These are phyloP conservation scores for Musa balbisiana DNA, from an alignment of 202 grass and related monocot species.

Conservation along the genomic window DNA sequence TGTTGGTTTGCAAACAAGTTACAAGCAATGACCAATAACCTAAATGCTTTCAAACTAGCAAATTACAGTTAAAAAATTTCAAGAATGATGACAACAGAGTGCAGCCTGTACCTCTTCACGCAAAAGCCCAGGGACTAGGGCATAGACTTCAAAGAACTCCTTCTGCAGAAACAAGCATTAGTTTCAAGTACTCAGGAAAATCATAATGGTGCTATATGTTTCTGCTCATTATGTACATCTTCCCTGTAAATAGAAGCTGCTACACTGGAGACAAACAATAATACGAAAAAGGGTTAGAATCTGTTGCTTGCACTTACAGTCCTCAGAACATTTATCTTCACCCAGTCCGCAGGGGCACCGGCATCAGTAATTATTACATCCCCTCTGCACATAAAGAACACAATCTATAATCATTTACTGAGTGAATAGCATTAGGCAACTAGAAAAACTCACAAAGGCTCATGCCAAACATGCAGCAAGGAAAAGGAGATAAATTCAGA, in stretches of 20 bases:
- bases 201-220: neutral
- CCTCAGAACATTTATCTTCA: conserved; percentile 89
- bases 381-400: conserved; percentile 29
- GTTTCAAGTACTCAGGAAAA: neutral
- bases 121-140: conserved; percentile 93
- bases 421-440: neutral
- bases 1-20: too few relatives aligned
- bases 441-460: too few relatives aligned
- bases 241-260: neutral
- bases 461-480: too few relatives aligned
- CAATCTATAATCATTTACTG: neutral
- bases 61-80: neutral
- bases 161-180: conserved; percentile 53
- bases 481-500: too few relatives aligned
- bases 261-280: conserved; percentile 3
- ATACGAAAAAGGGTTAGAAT: conserved; percentile 14
- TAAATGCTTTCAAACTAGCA: neutral
- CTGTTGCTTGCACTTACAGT: conserved; percentile 59
- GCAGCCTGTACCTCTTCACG: conserved; percentile 69
- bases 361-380: conserved; percentile 84
- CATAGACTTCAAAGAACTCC: conserved; percentile 96
- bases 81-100: neutral
- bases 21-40: too few relatives aligned
- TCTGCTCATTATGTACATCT: neutral
- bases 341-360: conserved; percentile 88